Evolutionary conservation across 768 basidiomycete genomes (phyloP).

Genomic region (Antrodiella citrinella): DNA sequence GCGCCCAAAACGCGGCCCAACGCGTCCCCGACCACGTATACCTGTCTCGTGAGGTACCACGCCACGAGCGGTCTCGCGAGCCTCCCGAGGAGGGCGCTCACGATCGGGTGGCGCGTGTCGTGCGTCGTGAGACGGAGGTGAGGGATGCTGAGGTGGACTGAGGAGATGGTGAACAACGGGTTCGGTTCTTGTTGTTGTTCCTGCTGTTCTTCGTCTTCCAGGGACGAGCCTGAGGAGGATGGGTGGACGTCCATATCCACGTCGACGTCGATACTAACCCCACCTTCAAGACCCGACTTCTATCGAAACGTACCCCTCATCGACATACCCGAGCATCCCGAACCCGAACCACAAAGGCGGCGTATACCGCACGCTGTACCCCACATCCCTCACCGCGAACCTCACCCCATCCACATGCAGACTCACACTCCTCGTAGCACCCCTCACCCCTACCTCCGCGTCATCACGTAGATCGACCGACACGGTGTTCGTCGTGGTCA

Average conservation of each 20-base stretch:
- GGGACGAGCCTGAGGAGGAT: not conserved
- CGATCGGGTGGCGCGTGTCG: constrained; percentile 20
- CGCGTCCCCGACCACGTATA: constrained; percentile 11
- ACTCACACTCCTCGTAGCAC: constrained; percentile 7
- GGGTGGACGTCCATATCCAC: constrained; percentile 3
- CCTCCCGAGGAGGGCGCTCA: constrained; percentile 19
- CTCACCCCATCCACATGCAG: constrained; percentile 21
- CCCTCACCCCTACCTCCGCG: constrained; percentile 2
- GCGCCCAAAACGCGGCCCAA: too few species aligned
- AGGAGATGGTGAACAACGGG: constrained; percentile 16
- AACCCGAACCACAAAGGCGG: too few species aligned
- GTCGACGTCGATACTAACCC: constrained; percentile 13
- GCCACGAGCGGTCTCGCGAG: constrained; percentile 8
- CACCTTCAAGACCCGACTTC: constrained; percentile 13
- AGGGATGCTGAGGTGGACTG: constrained; percentile 15
- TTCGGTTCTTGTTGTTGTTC: too few species aligned
- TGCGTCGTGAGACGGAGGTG: constrained; percentile 15
- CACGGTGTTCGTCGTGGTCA: not conserved
- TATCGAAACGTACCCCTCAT: constrained; percentile 20
- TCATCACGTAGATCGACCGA: not conserved
- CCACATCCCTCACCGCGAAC: constrained; percentile 15
- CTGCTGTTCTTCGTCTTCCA: too few species aligned
- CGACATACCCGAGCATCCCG: constrained; percentile 15
- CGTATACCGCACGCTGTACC: constrained; percentile 15
- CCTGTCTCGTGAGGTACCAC: constrained; percentile 12